A percentile compares a stretch with the other conserved stretches of the same genome.
Conservation (phyloP, 2,329 filamentous ascomycete species). For the Trichoderma semiorbis region DNA sequence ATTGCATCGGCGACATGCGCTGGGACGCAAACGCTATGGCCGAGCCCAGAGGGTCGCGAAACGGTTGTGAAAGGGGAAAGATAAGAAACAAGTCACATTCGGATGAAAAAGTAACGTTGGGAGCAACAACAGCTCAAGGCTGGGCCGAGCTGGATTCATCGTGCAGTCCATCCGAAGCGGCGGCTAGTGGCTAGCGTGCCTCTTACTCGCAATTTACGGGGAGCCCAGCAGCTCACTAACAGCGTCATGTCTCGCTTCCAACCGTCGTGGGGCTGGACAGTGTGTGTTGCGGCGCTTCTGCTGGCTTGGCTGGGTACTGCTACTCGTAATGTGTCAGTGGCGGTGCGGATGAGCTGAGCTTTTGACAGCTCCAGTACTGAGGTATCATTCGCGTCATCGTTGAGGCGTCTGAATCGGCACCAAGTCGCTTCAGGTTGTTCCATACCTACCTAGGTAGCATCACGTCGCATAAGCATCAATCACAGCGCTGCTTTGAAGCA, state of each 20-base stretch:
- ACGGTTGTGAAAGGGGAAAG: neutral
- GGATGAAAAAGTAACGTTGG: neutral
- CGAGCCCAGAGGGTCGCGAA: neutral
- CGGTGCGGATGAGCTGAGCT: neutral
- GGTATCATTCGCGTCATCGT: neutral
- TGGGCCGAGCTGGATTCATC: neutral
- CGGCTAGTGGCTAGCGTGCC: slow-evolving; percentile 12
- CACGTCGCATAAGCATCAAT: neutral
- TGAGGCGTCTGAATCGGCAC: neutral
- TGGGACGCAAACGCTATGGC: neutral
- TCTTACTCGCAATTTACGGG: neutral
- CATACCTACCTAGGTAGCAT: neutral
- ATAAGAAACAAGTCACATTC: neutral
- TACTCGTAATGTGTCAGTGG: neutral
- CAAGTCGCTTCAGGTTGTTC: neutral
- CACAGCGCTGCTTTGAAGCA: neutral
- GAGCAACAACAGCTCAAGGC: neutral
- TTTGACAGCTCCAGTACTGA: neutral
- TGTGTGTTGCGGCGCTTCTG: neutral
- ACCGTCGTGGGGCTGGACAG: neutral
- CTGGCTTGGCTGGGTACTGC: neutral
- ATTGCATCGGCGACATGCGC: neutral
- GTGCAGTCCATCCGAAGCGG: slow-evolving; percentile 1
- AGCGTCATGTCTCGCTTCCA: neutral
- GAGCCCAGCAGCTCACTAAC: neutral